A percentile compares a stretch with the other conserved stretches of the same genome.
Conservation (phyloP, 1,139 yeast genomes). For the Saccharomyces hybrid region DNA sequence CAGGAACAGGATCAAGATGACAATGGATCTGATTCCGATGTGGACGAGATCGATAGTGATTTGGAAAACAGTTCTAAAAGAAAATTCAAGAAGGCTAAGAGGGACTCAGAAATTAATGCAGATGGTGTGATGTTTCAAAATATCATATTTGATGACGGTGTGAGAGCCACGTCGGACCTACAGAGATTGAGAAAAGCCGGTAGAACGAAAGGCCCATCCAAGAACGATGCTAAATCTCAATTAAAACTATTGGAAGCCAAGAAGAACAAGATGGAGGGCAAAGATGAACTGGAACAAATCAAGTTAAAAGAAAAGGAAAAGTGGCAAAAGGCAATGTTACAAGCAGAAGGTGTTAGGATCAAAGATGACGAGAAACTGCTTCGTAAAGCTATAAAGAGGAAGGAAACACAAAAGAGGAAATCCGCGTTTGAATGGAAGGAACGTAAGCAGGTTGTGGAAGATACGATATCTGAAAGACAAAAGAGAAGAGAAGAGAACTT, state of each 20-base stretch:
- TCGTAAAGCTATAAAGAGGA: conserved; percentile 76
- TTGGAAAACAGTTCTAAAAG: conserved; percentile 37
- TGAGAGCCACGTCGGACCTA: conserved; percentile 71
- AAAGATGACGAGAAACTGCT: conserved; percentile 85
- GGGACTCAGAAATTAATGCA: conserved; percentile 35
- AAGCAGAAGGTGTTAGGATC: conserved; percentile 81
- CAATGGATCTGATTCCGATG: conserved; percentile 33
- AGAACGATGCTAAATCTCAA: conserved; percentile 79
- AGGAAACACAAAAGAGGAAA: conserved; percentile 70
- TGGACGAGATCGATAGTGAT: conserved; percentile 36
- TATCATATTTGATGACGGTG: conserved; percentile 77
- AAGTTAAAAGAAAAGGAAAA: conserved; percentile 61
- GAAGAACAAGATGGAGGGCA: conserved; percentile 51
- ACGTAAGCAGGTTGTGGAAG: conserved; percentile 69
- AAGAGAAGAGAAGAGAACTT: conserved; percentile 87
- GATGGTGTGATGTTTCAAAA: conserved; percentile 63
- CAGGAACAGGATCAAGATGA: conserved; percentile 38
- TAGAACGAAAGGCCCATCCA: conserved; percentile 70
- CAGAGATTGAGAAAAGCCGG: conserved; percentile 49
- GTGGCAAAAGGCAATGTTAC: conserved; percentile 79
- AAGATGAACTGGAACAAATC: conserved; percentile 59
- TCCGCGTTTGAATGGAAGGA: conserved; percentile 85
- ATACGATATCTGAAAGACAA: conserved; percentile 63
- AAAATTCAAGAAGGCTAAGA: conserved; percentile 32
- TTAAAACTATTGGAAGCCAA: conserved; percentile 66